Conservation (phyloP, 768 basidiomycete genomes). For the Cyathus striatus region DNA sequence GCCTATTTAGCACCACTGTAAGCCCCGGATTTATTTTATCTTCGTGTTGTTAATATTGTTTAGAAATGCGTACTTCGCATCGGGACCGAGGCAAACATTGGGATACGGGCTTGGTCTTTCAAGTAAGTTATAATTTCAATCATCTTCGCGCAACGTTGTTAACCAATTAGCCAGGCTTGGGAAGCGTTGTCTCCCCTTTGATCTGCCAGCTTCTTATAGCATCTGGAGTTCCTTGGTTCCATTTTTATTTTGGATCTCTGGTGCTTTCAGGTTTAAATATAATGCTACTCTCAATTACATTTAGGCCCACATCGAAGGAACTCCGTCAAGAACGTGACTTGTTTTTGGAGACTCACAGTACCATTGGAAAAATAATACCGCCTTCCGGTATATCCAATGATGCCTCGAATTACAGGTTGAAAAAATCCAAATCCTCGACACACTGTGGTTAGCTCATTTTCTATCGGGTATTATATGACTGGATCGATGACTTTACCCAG, state of each 20-base stretch:
- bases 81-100: conserved; percentile 32
- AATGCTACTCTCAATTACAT: conserved; percentile 33
- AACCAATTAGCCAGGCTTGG: conserved; percentile 32
- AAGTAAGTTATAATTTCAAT: conserved; percentile 28
- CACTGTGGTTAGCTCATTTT: no score
- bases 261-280: conserved; percentile 40
- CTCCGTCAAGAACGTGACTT: conserved; percentile 26
- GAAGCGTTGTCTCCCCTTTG: conserved; percentile 48
- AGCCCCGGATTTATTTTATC: conserved; percentile 6
- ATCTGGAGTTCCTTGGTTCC: conserved; percentile 43
- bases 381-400: no score
- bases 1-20: conserved; percentile 37
- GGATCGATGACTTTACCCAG: no score
- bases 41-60: neutral
- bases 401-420: no score
- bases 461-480: no score
- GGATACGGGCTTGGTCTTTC: conserved; percentile 45
- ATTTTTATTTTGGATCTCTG: conserved; percentile 55
- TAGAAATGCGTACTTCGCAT: conserved; percentile 44
- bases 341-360: no score
- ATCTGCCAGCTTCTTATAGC: conserved; percentile 49
- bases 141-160: neutral
- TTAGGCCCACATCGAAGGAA: conserved; percentile 41
- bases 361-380: no score
- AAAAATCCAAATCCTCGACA: no score